Evolutionary conservation across 345 rosid genomes (phyloP), one percentile per base, ranked within the genome.

Genomic region (Salix arbutifolia): DNA sequence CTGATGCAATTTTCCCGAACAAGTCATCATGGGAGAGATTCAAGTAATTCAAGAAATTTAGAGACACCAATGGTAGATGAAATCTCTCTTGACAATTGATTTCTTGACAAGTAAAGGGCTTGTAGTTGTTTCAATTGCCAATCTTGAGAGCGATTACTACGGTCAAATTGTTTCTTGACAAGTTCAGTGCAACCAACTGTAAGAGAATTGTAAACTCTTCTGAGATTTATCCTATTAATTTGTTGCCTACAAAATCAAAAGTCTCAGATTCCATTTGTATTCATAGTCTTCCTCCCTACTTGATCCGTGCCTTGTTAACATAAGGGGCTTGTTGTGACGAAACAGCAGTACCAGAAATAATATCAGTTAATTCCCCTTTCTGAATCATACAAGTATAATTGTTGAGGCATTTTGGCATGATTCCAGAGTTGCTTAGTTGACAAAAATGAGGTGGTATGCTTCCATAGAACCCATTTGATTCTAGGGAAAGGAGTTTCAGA

Each of bases 361-460:
- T 21, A 60, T 2, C 9, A 21, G 4, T 21, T 18, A 18, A 7
- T 16, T 60, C 65, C 65, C 28, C 25, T 16, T 16, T 42, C 18
- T 16, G 13, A 19, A 60, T 71, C 76, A 74, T 81, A 30, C 70
- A 73, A 61, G 67, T 77, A 62, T 73, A 21, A 37, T 81, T 68
- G 33, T 17, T 14, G 19, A 81, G 61, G 28, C 80, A 81, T 8
- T 35, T 30, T 16, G 75, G 84, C 17, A 81, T 68, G 8, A 14
- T 35, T 16, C 80, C 75, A 9, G 75, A 77, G 35, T 62, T 67
- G 13, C 38, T 33, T 10, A 75, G 72, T 5, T 69, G n/a, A 65
- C 79, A 78, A 8, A 78, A 14, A 2, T 74, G 62, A 13, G 9
- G 26, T 40, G 80, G 80, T 17, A 81, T 62, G 16, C 5, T 6